A percentile compares a stretch with the other conserved stretches of the same genome.
Conservation (phyloP, 805 yeast species). For the Brettanomyces sp. region DNA sequence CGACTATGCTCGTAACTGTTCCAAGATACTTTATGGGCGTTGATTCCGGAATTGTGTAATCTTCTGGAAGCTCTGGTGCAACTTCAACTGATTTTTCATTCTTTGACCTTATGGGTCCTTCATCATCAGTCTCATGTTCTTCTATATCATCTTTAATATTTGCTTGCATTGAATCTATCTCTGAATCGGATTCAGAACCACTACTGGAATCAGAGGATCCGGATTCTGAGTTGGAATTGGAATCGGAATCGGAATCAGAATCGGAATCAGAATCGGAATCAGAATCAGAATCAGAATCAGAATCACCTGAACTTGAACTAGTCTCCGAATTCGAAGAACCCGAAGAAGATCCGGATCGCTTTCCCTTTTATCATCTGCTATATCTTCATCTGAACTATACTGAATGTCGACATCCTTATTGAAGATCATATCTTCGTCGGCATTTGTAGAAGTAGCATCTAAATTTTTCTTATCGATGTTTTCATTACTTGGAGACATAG, state of each 20-base stretch:
- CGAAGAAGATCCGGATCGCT: too few species aligned
- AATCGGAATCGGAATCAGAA: not conserved
- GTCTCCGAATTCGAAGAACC: not conserved
- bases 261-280: not conserved
- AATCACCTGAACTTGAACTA: not conserved
- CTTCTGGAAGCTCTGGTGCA: conserved; percentile 61
- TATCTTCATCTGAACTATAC: conserved; percentile 33
- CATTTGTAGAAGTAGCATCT: not conserved
- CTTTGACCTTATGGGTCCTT: conserved; percentile 67
- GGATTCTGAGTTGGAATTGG: not conserved
- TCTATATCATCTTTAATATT: conserved; percentile 16
- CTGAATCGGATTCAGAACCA: conserved; percentile 11
- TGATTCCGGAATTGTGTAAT: conserved; percentile 44
- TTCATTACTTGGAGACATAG: not conserved
- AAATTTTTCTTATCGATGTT: not conserved
- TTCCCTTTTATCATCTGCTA: conserved; percentile 40
- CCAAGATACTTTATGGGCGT: conserved; percentile 73
- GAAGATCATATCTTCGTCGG: conserved; percentile 1
- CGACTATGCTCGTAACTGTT: conserved; percentile 56
- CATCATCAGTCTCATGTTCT: conserved; percentile 31
- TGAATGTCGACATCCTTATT: conserved; percentile 4
- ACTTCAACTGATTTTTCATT: conserved; percentile 67
- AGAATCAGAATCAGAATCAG: not conserved
- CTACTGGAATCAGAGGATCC: conserved; percentile 8
- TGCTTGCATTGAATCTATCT: conserved; percentile 2